Percentiles rank a stretch among this genome's conserved stretches.
phyloP scores from a whole-genome alignment of 23 red algal genomes.

The Gracilariopsis chorda region DNA sequence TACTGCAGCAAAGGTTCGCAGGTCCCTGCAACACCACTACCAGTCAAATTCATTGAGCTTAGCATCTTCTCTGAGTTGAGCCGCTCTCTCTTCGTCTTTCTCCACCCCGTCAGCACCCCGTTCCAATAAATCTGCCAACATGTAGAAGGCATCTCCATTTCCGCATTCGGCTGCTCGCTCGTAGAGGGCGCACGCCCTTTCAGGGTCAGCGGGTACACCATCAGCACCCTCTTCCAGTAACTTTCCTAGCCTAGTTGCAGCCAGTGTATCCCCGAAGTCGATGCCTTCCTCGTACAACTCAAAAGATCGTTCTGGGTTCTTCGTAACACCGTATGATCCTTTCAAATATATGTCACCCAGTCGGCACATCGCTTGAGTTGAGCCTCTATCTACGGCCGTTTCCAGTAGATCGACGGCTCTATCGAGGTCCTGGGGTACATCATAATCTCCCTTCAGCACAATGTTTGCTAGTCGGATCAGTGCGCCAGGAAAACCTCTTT shows the following conservation, averaged over 20 bases:
- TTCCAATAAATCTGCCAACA: conserved; percentile 49
- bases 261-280: conserved; percentile 23
- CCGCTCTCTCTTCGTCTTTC: conserved; percentile 22
- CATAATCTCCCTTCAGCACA: conserved; percentile 37
- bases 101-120: conserved; percentile 35
- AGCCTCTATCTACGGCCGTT: conserved; percentile 17
- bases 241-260: conserved; percentile 9
- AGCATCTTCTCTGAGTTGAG: conserved; percentile 36
- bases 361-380: conserved; percentile 35
- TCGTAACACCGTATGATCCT: conserved; percentile 9
- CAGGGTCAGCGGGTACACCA: conserved; percentile 5
- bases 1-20: no score
- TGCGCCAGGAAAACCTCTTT: conserved; percentile 4
- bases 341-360: conserved; percentile 37
- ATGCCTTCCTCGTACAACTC: conserved; percentile 43
- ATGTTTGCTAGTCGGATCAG: conserved; percentile 30
- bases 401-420: conserved; percentile 23
- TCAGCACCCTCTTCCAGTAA: conserved; percentile 38
- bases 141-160: conserved; percentile 28
- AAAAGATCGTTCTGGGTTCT: not conserved
- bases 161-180: conserved; percentile 31
- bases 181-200: conserved; percentile 6
- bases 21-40: no score
- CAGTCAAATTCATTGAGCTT: not conserved
- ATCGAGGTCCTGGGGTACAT: conserved; percentile 4